Base-by-base conservation (phyloP, 129 eudicot genomes). In the Artemisia argyi region DNA sequence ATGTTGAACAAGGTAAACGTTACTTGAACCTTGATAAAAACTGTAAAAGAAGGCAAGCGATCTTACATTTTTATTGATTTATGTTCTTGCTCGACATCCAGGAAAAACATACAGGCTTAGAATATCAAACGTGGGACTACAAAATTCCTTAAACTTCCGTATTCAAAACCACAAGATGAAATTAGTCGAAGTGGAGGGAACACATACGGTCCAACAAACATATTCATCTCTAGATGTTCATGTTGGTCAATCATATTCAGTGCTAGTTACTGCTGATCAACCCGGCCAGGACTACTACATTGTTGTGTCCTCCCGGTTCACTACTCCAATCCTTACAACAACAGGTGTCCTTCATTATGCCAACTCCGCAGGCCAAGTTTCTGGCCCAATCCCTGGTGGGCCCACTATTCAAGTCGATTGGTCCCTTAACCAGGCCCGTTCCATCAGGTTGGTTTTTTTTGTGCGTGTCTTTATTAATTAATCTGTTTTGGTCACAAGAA, bases 401-500 rank as follows among this genome's bases (percentile, higher is more conserved):
- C 99, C 97, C 22, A 94, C 97, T 69, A 88, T 84, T 65, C 96
- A 90, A 69, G 79, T 94, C 61, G 96, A 90, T 44, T 94, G 99
- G 99, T 94, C 99, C 74, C 80, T 94, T 26, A 87, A 84, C 78
- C 99, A 94, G 79, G 99, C 99, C 68, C 96, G 97, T 1, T 77
- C 97, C 59, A 83, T 92, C 71, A 82, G 94, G 96, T 87, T 50
- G 18, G 16, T 47, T 51, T 42, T 20, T 16, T 52, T 44, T 6
- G n/a, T 7, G 6, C 10, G 7, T 39, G 7, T 17, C 15, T 2
- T 63, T 17, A 6, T 63, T 2, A 35, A 15, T 8, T 39, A 39
- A 39, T 32, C 24, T 26, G 5, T 8, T 35, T 14, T 19, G 46
- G 46, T 39, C 46, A 1, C 9, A 39, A 39, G 39, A 7, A 28